Conservation (phyloP, 2,329 filamentous ascomycete species). For the Aspergillus niger region DNA sequence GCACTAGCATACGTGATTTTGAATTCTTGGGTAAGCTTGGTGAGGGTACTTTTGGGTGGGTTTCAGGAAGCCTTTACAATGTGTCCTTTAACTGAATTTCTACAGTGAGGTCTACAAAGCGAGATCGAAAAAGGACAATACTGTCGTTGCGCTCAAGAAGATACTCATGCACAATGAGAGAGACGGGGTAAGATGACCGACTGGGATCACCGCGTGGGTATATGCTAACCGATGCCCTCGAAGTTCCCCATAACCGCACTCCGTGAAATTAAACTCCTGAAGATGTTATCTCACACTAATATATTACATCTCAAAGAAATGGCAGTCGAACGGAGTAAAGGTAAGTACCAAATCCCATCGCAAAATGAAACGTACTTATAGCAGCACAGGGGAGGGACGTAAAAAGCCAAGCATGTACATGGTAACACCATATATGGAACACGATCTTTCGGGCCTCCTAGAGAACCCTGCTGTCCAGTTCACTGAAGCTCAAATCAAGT, state of each 20-base stretch:
- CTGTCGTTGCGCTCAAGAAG: constrained; percentile 89
- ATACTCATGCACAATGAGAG: constrained; percentile 99
- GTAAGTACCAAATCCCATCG: constrained; percentile 42
- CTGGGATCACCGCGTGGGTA: not conserved
- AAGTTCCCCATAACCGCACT: constrained; percentile 97
- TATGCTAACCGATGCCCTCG: constrained; percentile 19
- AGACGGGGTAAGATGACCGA: constrained; percentile 67
- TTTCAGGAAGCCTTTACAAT: constrained; percentile 3
- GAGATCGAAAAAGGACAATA: constrained; percentile 70
- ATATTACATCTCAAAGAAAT: constrained; percentile 89
- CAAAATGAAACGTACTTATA: constrained; percentile 21
- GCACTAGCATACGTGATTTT: constrained; percentile 60
- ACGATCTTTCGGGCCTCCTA: constrained; percentile 94
- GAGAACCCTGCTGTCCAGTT: constrained; percentile 92
- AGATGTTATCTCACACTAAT: constrained; percentile 89
- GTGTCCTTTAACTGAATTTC: constrained; percentile 15
- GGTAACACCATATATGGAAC: constrained; percentile 98
- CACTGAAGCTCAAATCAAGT: constrained; percentile 90
- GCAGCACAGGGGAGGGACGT: constrained; percentile 66
- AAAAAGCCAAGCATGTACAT: constrained; percentile 89
- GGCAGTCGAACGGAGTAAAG: constrained; percentile 78
- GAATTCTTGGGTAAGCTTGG: constrained; percentile 63
- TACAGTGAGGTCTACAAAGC: constrained; percentile 86
- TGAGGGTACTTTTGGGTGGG: constrained; percentile 90
- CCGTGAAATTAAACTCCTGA: constrained; percentile 95